Base-by-base conservation (phyloP, 2,329 filamentous ascomycete genomes). In the Drechmeria coniospora region DNA sequence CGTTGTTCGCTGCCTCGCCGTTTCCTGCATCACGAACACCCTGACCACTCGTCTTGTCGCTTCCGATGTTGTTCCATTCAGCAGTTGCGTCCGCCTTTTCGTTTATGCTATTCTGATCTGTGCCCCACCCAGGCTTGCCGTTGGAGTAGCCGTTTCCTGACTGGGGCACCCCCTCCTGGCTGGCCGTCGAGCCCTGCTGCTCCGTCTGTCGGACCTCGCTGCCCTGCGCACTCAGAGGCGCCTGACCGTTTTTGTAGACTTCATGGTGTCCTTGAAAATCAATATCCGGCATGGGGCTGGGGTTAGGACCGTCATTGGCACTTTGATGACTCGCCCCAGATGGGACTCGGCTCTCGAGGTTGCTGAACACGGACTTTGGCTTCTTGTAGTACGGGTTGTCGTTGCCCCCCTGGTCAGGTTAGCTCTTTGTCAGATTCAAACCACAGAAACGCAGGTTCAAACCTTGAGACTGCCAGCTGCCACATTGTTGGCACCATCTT, bases 401-500 rank as follows among this genome's bases (percentile, higher is more conserved):
- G 14, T 35, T 28, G n/a, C 29, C 32, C 32, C 37, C 17, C 10
- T 23, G 22, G 16, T 10, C 6, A 10, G 8, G 7, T 21, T 9
- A 28, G 25, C 8, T 10, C 8, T 26, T n/a, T 15, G 14, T 11
- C 19, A 11, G 5, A 12, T n/a, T n/a, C n/a, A n/a, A n/a, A 13
- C 15, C 5, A 6, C 8, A 13, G 14, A 12, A 14, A 12, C 6
- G 2, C 9, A 20, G 3, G n/a, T 12, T 10, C 18, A 7, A 9
- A 35, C 33, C 30, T 30, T 28, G 25, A 30, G 9, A 11, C 19
- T 15, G 9, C 28, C 28, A 3, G 49, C 48, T 1, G 37, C 42
- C 19, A 53, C 42, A 23, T 54, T 53, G 36, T 50, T 46, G 8
- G 29, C 29, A 7, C 43, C 43, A 8, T 31, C 33, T 15, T 39